A percentile compares a stretch with the other conserved stretches of the same genome.
Conservation (phyloP, 179 eudicot species). For the Heliamphora pulchella region DNA sequence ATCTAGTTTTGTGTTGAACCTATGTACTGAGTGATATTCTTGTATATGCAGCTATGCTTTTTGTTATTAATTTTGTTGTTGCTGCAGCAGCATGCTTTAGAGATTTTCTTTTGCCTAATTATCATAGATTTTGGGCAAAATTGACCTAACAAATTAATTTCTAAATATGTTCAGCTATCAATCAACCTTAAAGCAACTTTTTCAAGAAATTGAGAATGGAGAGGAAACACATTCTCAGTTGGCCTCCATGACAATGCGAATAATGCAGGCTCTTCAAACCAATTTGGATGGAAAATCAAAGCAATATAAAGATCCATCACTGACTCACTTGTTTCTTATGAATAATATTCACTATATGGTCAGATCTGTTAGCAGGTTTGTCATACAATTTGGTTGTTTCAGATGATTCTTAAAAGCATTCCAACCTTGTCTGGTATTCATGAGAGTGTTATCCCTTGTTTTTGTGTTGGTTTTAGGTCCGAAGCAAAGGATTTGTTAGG, state of each 20-base stretch:
- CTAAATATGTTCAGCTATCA: constrained; percentile 57
- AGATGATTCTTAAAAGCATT: background rate
- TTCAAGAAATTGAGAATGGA: constrained; percentile 78
- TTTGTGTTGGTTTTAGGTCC: constrained; percentile 44
- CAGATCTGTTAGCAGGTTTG: constrained; percentile 94
- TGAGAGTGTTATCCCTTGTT: constrained; percentile 16
- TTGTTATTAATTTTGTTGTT: constrained; percentile 1
- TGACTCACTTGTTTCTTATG: constrained; percentile 87
- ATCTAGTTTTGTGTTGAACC: background rate
- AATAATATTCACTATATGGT: constrained; percentile 96
- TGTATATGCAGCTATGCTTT: background rate
- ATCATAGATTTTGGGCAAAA: background rate
- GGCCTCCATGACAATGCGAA: constrained; percentile 82
- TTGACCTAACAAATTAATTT: constrained; percentile 17
- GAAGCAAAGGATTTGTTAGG: constrained; percentile 92
- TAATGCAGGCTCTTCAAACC: constrained; percentile 96
- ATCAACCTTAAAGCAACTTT: constrained; percentile 90
- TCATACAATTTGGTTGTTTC: constrained; percentile 9
- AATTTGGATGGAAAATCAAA: constrained; percentile 91
- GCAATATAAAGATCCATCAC: constrained; percentile 83
- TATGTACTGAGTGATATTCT: background rate
- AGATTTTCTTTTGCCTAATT: constrained; percentile 7
- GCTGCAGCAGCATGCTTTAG: background rate
- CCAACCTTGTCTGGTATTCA: constrained; percentile 11
- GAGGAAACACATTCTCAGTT: constrained; percentile 70